Base-by-base conservation (phyloP, 495 filamentous ascomycete species). In the Apiosordaria backusii region DNA sequence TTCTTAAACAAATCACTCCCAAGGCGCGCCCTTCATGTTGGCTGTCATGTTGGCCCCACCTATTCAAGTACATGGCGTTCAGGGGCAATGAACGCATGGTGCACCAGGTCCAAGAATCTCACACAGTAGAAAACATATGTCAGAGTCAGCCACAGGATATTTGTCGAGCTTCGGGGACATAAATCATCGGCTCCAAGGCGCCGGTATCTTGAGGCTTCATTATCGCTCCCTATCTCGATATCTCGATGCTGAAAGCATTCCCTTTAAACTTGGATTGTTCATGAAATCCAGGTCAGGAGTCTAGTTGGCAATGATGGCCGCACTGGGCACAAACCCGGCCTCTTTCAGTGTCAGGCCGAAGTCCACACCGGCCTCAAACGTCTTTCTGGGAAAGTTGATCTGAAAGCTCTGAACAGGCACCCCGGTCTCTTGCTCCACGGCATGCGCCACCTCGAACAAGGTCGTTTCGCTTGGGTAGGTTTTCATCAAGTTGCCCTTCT, bases 291-390 rank as follows among this genome's bases (percentile, higher is more conserved):
- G 0, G 16, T 1, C 53, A 21, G 18, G n/a, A 55, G 4, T 35
- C 22, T 54, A 69, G 15, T 88, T 85, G 50, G 95, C 86, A 67
- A 97, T 86, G 64, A 99, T 81, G 63, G 89, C 92, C 62, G 93
- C 93, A 69, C 91, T 96, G 10, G 95, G 95, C 15, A 92, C 88
- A 66, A 97, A 79, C 15, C 92, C 92, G 24, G 96, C 90, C 75
- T 99, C 96, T 78, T 95, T 95, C 66, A 99, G 76, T 18, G 93
- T 92, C 82, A 92, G 88, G 9, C 91, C 90, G 73, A 97, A 97
- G 75, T 95, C 96, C 4, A 91, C 81, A 24, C 81, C 77, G 50
- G 90, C 85, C 57, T 81, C 77, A 67, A 89, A 99, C 0, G 88
- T 83, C 80, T 98, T 98, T 73, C 83, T 87, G 5, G 95, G 95